Percentiles rank a stretch among this genome's conserved stretches.
Conservation (phyloP, 257 asterid genomes). For the Solanum infundibuliforme region DNA sequence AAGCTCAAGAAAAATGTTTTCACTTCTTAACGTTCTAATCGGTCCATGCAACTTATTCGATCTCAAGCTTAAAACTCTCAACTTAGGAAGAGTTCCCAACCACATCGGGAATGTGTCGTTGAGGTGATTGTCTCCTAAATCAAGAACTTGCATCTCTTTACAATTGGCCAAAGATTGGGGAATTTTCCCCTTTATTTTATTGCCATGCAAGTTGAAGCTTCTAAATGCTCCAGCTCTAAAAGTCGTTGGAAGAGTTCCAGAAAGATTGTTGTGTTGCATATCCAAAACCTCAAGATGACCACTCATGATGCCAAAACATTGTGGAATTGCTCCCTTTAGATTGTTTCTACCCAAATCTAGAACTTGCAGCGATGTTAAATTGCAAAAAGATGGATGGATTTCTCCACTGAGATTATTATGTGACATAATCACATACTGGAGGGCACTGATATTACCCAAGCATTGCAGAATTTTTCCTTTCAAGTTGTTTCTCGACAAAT, state of each 20-base stretch:
- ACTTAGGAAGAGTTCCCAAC: too few species aligned
- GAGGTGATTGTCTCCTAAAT: too few species aligned
- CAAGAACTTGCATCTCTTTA: background rate
- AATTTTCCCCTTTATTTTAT: slow-evolving; percentile 2
- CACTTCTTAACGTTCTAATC: too few species aligned
- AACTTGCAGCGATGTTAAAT: background rate
- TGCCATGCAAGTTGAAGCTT: slow-evolving; percentile 7
- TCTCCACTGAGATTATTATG: background rate
- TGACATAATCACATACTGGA: background rate
- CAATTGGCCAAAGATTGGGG: slow-evolving; percentile 11
- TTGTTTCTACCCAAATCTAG: background rate
- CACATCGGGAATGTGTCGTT: too few species aligned
- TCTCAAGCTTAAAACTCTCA: too few species aligned
- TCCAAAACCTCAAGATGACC: background rate
- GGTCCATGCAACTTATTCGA: too few species aligned
- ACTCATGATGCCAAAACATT: background rate
- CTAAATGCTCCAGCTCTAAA: background rate
- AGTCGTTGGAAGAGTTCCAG: slow-evolving; percentile 1
- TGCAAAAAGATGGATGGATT: background rate
- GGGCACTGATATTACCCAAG: background rate
- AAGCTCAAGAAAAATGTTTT: too few species aligned
- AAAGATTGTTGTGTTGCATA: background rate
- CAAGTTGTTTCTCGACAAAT: background rate
- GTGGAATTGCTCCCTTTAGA: background rate
- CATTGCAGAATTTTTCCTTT: background rate